A percentile compares a stretch with the other conserved stretches of the same genome.
These are phyloP conservation scores for Penicillium parvum DNA, from an alignment of 495 filamentous ascomycete genomes.

Conservation along the genomic window DNA sequence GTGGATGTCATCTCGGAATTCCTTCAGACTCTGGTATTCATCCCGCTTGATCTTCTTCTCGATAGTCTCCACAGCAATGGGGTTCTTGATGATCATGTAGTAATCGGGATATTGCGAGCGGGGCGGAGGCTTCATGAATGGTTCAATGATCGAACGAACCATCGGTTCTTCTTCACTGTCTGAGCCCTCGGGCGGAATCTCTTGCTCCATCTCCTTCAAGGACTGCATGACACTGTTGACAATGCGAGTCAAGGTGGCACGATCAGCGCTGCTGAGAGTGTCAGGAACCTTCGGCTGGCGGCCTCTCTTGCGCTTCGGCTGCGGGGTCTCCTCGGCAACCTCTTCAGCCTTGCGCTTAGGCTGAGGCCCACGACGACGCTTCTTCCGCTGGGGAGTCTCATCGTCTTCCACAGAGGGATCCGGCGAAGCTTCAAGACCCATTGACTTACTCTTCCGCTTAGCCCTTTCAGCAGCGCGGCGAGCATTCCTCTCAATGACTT, in stretches of 20 bases:
- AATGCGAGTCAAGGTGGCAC: constrained; percentile 63
- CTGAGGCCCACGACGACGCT: constrained; percentile 75
- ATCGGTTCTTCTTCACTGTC: constrained; percentile 57
- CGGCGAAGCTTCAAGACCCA: constrained; percentile 64
- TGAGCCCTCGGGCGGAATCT: constrained; percentile 53
- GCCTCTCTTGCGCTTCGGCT: constrained; percentile 77
- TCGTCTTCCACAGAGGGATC: constrained; percentile 73
- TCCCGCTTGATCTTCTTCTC: constrained; percentile 89
- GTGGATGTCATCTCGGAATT: constrained; percentile 77
- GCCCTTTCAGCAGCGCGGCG: constrained; percentile 73
- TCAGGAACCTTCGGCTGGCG: constrained; percentile 63
- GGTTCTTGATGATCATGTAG: constrained; percentile 84
- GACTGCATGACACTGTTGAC: constrained; percentile 70
- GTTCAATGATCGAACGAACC: constrained; percentile 80
- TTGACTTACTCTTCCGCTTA: constrained; percentile 45
- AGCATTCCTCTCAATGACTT: constrained; percentile 82
- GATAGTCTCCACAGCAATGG: constrained; percentile 92
- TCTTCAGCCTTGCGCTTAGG: constrained; percentile 85
- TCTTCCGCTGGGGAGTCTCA: constrained; percentile 62
- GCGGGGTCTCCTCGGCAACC: constrained; percentile 66
- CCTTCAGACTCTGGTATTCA: constrained; percentile 75
- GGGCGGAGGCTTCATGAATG: constrained; percentile 88
- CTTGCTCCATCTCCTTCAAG: constrained; percentile 71
- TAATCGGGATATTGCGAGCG: constrained; percentile 87
- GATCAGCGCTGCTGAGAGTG: constrained; percentile 45